Percentiles rank a stretch among this genome's conserved stretches.
Evolutionary conservation across 495 filamentous ascomycete genomes (phyloP).

Genomic region (Aspergillus sparsus): DNA sequence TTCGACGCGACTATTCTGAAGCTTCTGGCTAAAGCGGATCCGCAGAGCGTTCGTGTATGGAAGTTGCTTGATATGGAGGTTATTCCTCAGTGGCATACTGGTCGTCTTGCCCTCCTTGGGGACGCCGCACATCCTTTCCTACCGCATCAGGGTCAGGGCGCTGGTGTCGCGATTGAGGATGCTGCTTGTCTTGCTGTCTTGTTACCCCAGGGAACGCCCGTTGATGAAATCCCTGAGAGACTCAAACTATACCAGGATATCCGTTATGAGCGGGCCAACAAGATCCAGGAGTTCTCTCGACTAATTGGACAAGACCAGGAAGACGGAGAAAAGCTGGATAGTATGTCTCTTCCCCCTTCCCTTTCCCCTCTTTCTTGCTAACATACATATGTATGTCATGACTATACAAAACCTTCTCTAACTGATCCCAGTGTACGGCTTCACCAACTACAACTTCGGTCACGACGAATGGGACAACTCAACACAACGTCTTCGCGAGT

Average conservation of each 20-base stretch:
- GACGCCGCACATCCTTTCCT: conserved; percentile 13
- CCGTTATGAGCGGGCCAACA: conserved; percentile 45
- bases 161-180: conserved; percentile 55
- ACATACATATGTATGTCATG: no score
- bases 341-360: conserved; percentile 2
- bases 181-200: conserved; percentile 52
- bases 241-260: conserved; percentile 54
- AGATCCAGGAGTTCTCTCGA: conserved; percentile 54
- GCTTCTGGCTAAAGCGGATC: neutral
- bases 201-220: conserved; percentile 37
- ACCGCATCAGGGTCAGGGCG: conserved; percentile 49
- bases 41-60: conserved; percentile 7
- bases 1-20: conserved; percentile 1
- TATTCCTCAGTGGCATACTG: neutral
- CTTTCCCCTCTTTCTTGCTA: no score
- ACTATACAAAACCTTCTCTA: conserved; percentile 20
- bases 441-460: conserved; percentile 51
- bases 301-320: conserved; percentile 43
- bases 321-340: conserved; percentile 22
- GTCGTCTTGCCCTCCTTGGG: neutral
- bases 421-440: conserved; percentile 38
- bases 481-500: conserved; percentile 41
- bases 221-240: conserved; percentile 43
- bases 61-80: conserved; percentile 6
- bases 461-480: conserved; percentile 56